Evolutionary conservation across 2,329 filamentous ascomycete species (phyloP).

Genomic region (Metarhizium rileyi): DNA sequence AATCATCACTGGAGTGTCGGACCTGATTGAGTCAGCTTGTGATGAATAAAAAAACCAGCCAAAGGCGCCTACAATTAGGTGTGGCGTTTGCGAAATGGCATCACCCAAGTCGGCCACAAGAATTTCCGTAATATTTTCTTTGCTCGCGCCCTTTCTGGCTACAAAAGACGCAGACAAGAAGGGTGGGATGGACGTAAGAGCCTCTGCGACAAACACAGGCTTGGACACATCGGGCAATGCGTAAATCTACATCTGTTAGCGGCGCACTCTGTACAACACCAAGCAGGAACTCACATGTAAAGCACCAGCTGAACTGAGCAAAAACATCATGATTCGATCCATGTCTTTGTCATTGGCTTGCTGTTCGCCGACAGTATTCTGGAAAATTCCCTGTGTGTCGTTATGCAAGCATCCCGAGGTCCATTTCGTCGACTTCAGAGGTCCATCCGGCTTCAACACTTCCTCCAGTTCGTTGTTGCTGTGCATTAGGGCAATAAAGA

Average conservation of each 20-base stretch:
- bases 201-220: constrained; percentile 65
- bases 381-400: constrained; percentile 51
- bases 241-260: constrained; percentile 50
- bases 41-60: neutral
- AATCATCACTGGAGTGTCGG: constrained; percentile 69
- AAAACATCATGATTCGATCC: constrained; percentile 59
- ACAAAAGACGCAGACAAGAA: constrained; percentile 63
- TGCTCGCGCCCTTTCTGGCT: constrained; percentile 57
- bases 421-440: constrained; percentile 59
- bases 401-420: constrained; percentile 73
- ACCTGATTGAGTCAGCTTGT: constrained; percentile 30
- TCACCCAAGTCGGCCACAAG: constrained; percentile 81
- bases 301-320: constrained; percentile 66
- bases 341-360: constrained; percentile 24
- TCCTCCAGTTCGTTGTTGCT: constrained; percentile 75
- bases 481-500: constrained; percentile 71
- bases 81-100: constrained; percentile 56
- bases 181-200: constrained; percentile 67
- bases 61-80: constrained; percentile 59
- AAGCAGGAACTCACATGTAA: constrained; percentile 51
- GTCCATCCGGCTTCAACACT: constrained; percentile 52
- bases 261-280: neutral
- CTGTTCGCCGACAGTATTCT: constrained; percentile 29
- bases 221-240: constrained; percentile 62
- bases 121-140: constrained; percentile 69